A percentile compares a stretch with the other conserved stretches of the same genome.
phyloP scores from a whole-genome alignment of 2,329 filamentous ascomycete species.

The Plenodomus lindquistii region DNA sequence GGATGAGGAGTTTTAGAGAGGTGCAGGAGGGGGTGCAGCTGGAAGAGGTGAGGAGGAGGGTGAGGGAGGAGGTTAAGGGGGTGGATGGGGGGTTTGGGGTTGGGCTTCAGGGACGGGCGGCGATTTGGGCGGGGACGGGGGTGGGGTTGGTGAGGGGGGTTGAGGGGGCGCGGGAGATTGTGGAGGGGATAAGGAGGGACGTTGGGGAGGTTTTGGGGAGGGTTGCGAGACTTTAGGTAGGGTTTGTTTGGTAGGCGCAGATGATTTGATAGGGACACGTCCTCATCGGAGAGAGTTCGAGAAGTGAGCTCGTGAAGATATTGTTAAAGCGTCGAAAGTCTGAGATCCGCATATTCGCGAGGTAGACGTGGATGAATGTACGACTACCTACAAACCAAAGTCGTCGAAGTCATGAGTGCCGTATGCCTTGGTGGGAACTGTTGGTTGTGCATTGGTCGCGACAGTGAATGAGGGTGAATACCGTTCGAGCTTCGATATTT shows the following conservation, averaged over 20 bases:
- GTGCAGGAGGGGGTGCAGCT: conserved; percentile 43
- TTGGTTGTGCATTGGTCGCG: too few species aligned
- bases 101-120: conserved; percentile 56
- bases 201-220: conserved; percentile 39
- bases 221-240: conserved; percentile 1
- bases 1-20: conserved; percentile 56
- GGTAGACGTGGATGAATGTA: too few species aligned
- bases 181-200: conserved; percentile 48
- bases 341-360: too few species aligned
- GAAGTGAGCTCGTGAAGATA: too few species aligned
- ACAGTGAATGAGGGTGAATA: too few species aligned
- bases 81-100: conserved; percentile 57
- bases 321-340: too few species aligned
- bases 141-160: conserved; percentile 61
- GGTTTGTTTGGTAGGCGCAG: background rate
- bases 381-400: too few species aligned
- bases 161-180: conserved; percentile 56
- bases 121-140: conserved; percentile 62
- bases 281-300: too few species aligned
- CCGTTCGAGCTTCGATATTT: too few species aligned
- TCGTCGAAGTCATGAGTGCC: too few species aligned
- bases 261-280: too few species aligned
- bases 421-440: too few species aligned
- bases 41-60: conserved; percentile 49
- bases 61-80: conserved; percentile 52